These are phyloP conservation scores for Galerina sulciceps DNA, from an alignment of 768 basidiomycete species.

Conservation along the genomic window DNA sequence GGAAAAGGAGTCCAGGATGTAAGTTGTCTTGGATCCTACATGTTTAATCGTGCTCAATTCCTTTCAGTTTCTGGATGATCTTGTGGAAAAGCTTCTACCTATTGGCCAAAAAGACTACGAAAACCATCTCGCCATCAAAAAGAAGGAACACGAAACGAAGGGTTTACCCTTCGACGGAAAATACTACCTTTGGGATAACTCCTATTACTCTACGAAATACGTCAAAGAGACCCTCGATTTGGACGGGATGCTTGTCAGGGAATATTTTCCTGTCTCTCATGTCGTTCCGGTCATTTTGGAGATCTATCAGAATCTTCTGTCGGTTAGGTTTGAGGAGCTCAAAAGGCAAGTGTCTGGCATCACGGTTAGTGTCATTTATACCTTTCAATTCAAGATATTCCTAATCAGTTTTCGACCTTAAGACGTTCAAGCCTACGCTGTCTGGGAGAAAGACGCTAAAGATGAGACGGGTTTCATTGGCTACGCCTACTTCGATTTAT, in stretches of 20 bases:
- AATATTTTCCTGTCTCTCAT: slow-evolving; percentile 86
- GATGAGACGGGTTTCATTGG: slow-evolving; percentile 78
- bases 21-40: not conserved
- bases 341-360: slow-evolving; percentile 72
- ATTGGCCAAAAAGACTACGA: slow-evolving; percentile 71
- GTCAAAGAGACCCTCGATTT: slow-evolving; percentile 69
- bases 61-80: slow-evolving; percentile 75
- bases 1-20: not conserved
- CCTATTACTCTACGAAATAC: slow-evolving; percentile 70
- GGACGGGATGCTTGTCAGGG: slow-evolving; percentile 80
- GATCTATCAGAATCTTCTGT: slow-evolving; percentile 83
- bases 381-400: slow-evolving; percentile 9
- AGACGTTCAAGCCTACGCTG: slow-evolving; percentile 85
- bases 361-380: slow-evolving; percentile 48
- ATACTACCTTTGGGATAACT: slow-evolving; percentile 87
- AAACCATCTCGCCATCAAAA: slow-evolving; percentile 72
- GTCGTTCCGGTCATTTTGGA: slow-evolving; percentile 83
- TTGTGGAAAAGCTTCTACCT: slow-evolving; percentile 73
- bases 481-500: slow-evolving; percentile 87
- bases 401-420: not conserved
- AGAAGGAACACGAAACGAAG: slow-evolving; percentile 66
- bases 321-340: slow-evolving; percentile 72
- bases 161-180: slow-evolving; percentile 70
- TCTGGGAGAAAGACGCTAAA: slow-evolving; percentile 83
- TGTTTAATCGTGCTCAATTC: slow-evolving; percentile 1